Percentiles rank a stretch among this genome's conserved stretches.
phyloP scores from a whole-genome alignment of 2,329 filamentous ascomycete species.

The Monilinia vaccinii-corymbosi region DNA sequence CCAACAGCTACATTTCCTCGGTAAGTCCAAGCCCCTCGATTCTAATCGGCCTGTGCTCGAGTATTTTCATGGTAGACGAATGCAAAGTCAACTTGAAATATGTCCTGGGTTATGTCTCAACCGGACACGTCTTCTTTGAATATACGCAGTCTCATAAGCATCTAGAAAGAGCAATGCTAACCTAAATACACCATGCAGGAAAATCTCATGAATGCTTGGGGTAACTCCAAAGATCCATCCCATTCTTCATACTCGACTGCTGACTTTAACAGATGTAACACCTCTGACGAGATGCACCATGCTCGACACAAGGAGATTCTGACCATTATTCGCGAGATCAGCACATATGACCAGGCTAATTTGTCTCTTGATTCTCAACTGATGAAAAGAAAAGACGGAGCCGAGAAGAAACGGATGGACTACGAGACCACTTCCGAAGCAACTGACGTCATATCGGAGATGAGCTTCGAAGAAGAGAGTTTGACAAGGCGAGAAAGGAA shows the following conservation, averaged over 20 bases:
- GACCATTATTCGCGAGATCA: slow-evolving; percentile 21
- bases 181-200: slow-evolving; percentile 13
- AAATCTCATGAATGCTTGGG: slow-evolving; percentile 27
- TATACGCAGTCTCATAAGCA: neutral
- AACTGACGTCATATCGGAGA: slow-evolving; percentile 19
- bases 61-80: neutral
- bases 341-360: slow-evolving; percentile 15
- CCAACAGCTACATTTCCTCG: slow-evolving; percentile 29
- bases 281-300: slow-evolving; percentile 28
- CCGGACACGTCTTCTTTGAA: neutral
- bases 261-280: slow-evolving; percentile 24
- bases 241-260: neutral
- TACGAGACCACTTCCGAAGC: slow-evolving; percentile 5
- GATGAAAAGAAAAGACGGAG: neutral
- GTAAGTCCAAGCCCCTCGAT: slow-evolving; percentile 15
- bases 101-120: neutral
- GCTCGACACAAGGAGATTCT: slow-evolving; percentile 28
- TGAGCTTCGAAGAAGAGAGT: slow-evolving; percentile 5
- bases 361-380: neutral
- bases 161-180: neutral
- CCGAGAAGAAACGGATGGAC: neutral
- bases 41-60: neutral
- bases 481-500: slow-evolving; percentile 22
- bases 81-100: neutral
- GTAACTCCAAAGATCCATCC: slow-evolving; percentile 13